Evolutionary conservation across 1,139 yeast species (phyloP), one percentile per base, ranked within the genome.

Genomic region (Hansenula anomala): DNA sequence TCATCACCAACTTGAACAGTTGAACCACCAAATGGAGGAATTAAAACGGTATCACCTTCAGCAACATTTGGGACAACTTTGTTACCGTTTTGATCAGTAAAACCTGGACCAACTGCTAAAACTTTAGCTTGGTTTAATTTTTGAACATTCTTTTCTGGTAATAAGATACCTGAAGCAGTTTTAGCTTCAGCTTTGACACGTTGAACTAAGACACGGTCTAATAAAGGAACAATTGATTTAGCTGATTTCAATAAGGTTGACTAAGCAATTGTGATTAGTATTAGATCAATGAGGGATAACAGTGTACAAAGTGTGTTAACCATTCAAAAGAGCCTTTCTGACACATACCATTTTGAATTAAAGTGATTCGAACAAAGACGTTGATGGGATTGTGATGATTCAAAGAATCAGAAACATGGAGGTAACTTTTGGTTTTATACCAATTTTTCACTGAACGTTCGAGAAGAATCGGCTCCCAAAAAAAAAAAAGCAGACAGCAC

Each of bases 121-220:
- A 85, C 94, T 39, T 80, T 79, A 41, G 83, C 95, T 60, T 80
- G 78, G 73, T 86, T 86, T 62, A 88, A 78, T 71, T 92, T 92
- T 66, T 88, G 94, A 56, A 84, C 95, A 73, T 90, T 89, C 73
- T 88, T 88, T 70, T 92, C 98, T 48, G 98, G 98, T 51, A 92
- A 85, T 71, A 80, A 88, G 60, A 92, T 79, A 58, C 98, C 98
- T 34, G 95, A 82, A 41, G 96, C 87, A 43, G 98, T 92, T 71
- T 89, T 78, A 56, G 92, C 76, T 59, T 88, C 81, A 44, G 96
- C 95, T 75, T 89, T 89, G 59, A 86, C 68, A 67, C 96, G 85
- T 71, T 89, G 96, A 48, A 92, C 96, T 51, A 92, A 78, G 44
- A 92, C 92, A 69, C 97, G 85, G 80, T 92, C 97, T 56, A 92